These are phyloP conservation scores for Asclepias syriaca DNA, from an alignment of 257 asterid genomes.

Conservation along the genomic window DNA sequence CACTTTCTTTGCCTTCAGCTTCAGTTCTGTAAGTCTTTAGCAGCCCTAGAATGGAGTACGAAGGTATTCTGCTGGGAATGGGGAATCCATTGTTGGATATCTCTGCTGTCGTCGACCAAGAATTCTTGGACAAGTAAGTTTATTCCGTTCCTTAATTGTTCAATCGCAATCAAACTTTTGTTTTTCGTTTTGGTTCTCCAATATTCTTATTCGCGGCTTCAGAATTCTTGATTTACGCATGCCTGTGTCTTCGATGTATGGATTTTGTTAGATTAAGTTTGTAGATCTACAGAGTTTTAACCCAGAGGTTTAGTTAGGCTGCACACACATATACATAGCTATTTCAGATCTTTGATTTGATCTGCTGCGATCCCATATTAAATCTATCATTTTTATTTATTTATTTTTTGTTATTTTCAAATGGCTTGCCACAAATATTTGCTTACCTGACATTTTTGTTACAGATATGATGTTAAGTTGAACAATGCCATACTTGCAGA, in stretches of 20 bases:
- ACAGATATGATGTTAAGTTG: constrained; percentile 59
- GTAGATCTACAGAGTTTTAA: not conserved
- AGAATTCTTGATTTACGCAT: constrained; percentile 2
- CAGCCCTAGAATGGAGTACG: constrained; percentile 43
- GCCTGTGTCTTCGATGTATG: not conserved
- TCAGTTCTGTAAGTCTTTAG: not conserved
- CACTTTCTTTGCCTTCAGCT: not conserved
- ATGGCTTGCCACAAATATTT: not conserved
- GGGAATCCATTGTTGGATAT: constrained; percentile 88
- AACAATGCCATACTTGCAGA: constrained; percentile 95
- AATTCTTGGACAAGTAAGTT: constrained; percentile 69
- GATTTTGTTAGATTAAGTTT: not conserved
- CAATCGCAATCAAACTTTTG: not conserved
- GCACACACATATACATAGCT: not conserved
- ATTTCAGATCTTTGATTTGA: not conserved
- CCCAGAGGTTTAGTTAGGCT: not conserved
- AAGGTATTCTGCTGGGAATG: constrained; percentile 84
- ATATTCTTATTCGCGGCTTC: not conserved
- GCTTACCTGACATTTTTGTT: not conserved
- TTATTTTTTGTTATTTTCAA: not conserved
- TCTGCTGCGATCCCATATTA: not conserved
- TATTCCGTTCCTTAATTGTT: not conserved
- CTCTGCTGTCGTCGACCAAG: constrained; percentile 82
- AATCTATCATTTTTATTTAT: not conserved
- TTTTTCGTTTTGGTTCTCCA: not conserved